Base-by-base conservation (phyloP, 148 eudicot genomes). In the Diospyros kaki region DNA sequence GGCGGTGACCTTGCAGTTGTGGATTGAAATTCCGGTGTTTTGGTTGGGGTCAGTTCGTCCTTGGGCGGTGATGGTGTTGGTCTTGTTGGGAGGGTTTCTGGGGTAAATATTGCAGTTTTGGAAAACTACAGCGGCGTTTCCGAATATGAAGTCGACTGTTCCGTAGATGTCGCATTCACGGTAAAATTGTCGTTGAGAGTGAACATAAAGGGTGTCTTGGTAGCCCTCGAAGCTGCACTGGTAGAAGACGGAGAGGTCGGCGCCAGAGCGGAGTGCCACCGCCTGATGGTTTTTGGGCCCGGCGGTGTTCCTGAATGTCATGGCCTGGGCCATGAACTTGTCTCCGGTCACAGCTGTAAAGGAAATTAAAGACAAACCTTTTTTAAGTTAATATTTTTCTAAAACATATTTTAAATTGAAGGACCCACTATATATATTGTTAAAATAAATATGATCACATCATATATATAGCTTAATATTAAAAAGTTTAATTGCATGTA, bases 231-330 rank as follows among this genome's bases (percentile, higher is more conserved):
- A 90, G 69, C 93, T 80, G 65, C 96, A 93, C 13, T 83, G 81
- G 86, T 90, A 93, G 85, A 90, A 87, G 9, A 91, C 98, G 0
- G 98, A 93, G 74, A 87, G 87, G 73, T 93, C 96, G 1, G 98
- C 83, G 54, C 84, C 86, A 1, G 87, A 84, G 8, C 93, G 92
- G n/a, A 93, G 75, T 2, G 98, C 98, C 65, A 93, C 98, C 0
- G 96, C 98, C 74, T 93, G 98, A 70, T 88, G 87, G 58, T 89
- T 91, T 1, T 79, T 15, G 7, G 96, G 74, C 5, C 98, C 98
- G 46, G 98, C 98, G 0, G 88, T 91, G 83, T 93, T 93, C 38
- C 84, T 75, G 43, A 93, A 82, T 6, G 98, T 90, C 59, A 93
- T 81, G 52, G 87, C 98, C 28, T 84, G 89, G 1, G 90, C 98